phyloP scores from a whole-genome alignment of 1,284 basidiomycete species.

The Bondarzewia mesenterica region DNA sequence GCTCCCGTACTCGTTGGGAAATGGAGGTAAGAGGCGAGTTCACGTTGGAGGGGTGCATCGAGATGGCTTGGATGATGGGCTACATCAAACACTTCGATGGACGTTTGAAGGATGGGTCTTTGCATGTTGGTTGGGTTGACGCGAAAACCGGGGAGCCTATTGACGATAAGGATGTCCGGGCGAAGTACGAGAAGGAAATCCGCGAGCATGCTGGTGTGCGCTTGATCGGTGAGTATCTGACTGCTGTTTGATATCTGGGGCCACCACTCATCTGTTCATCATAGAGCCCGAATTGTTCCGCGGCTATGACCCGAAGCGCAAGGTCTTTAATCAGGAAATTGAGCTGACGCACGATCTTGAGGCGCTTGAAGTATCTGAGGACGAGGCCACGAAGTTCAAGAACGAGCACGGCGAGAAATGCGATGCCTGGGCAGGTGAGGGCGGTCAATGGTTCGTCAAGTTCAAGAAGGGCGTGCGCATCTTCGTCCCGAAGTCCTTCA shows the following conservation, averaged over 20 bases:
- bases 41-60: constrained; percentile 95
- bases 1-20: constrained; percentile 98
- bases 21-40: constrained; percentile 94
- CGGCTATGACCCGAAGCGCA: constrained; percentile 96
- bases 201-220: constrained; percentile 91
- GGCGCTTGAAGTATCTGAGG: constrained; percentile 86
- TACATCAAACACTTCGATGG: constrained; percentile 98
- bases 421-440: constrained; percentile 86
- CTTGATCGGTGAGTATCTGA: constrained; percentile 65
- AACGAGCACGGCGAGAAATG: constrained; percentile 95
- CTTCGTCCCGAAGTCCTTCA: constrained; percentile 91
- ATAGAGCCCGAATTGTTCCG: constrained; percentile 95
- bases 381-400: constrained; percentile 94
- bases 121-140: constrained; percentile 98
- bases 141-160: constrained; percentile 93
- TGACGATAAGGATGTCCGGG: constrained; percentile 95
- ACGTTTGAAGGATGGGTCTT: constrained; percentile 83
- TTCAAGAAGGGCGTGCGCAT: constrained; percentile 98
- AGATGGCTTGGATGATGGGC: constrained; percentile 99
- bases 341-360: constrained; percentile 97
- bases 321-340: constrained; percentile 95
- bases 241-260: not conserved
- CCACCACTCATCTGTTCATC: constrained; percentile 4
- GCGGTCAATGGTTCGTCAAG: constrained; percentile 94
- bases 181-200: constrained; percentile 93